Base-by-base conservation (phyloP, 805 yeast species). In the Dipodascopsis tothii region DNA sequence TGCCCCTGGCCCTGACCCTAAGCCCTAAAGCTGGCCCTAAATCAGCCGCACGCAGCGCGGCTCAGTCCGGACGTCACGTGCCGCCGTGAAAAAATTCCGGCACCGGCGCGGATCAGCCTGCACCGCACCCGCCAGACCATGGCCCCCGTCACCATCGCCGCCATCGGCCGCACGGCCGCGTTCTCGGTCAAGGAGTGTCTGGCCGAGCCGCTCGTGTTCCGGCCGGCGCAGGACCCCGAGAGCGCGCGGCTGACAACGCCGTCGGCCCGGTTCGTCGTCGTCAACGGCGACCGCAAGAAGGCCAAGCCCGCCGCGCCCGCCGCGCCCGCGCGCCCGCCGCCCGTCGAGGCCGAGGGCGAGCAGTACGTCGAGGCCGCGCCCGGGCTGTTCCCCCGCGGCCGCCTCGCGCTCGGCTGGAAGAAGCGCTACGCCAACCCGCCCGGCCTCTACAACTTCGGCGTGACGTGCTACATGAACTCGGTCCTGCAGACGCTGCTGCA, bases 401-500 rank as follows among this genome's bases (percentile, higher is more conserved):
- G 16, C 25, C 30, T 49, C 3, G 43, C 53, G 3, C 23, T 46
- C 5, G 16, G 23, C 6, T 49, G 53, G 53, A 43, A 41, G 5
- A 39, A 37, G 30, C 19, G 43, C 16, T 47, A 43, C 17, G 25
- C 21, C 3, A 9, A 21, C 11, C 47, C 54, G 2, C 56, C 58
- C 7, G 98, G 98, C 0, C 68, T 90, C 39, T 64, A 83, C 39
- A 90, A 90, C 63, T 88, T 82, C 54, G 96, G 96, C 33, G 97
- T 92, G 37, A 90, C 97, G 3, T 90, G 98, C 62, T 90, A 90
- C 66, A 88, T 90, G 75, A 90, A 92, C 63, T 81, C 95, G 4
- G 96, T 96, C 1, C 80, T 92, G 21, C 97, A 90, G 67, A 80
- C 94, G 1, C 66, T 92, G 70, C 65, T 88, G 28, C 98, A 90